A percentile compares a stretch with the other conserved stretches of the same genome.
Evolutionary conservation across 1,284 basidiomycete genomes (phyloP).

Genomic region (Singerocomus inundabilis): DNA sequence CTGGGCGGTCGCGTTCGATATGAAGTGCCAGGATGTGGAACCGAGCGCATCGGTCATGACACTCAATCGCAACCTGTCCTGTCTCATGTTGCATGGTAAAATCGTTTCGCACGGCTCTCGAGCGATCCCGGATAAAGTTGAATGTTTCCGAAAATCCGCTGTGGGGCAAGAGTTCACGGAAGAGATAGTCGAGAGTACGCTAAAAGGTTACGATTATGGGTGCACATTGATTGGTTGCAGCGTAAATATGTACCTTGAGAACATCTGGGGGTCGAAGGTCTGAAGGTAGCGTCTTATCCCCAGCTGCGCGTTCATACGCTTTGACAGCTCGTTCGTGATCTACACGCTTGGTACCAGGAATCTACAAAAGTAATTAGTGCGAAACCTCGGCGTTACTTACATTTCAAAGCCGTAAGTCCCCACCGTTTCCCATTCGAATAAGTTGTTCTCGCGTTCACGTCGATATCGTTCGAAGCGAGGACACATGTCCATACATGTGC

Average conservation of each 20-base stretch:
- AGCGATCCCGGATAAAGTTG: constrained; percentile 90
- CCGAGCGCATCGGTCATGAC: constrained; percentile 90
- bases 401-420: constrained; percentile 27
- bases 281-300: constrained; percentile 88
- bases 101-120: constrained; percentile 88
- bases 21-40: constrained; percentile 92
- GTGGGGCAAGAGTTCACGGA: constrained; percentile 73
- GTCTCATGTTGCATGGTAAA: constrained; percentile 91
- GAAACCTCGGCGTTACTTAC: constrained; percentile 22
- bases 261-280: constrained; percentile 88
- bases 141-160: constrained; percentile 72
- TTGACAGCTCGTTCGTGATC: constrained; percentile 90
- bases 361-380: constrained; percentile 46
- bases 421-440: constrained; percentile 86
- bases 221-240: neutral
- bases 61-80: constrained; percentile 79
- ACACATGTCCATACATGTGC: constrained; percentile 94
- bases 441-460: constrained; percentile 86
- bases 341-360: constrained; percentile 73
- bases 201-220: constrained; percentile 29
- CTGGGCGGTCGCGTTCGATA: constrained; percentile 57
- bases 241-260: constrained; percentile 59
- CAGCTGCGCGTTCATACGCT: constrained; percentile 92
- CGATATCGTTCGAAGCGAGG: constrained; percentile 91
- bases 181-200: constrained; percentile 91